Percentiles rank a stretch among this genome's conserved stretches.
These are phyloP conservation scores for Euphorbia tirucalli DNA, from an alignment of 345 rosid genomes.

Conservation along the genomic window DNA sequence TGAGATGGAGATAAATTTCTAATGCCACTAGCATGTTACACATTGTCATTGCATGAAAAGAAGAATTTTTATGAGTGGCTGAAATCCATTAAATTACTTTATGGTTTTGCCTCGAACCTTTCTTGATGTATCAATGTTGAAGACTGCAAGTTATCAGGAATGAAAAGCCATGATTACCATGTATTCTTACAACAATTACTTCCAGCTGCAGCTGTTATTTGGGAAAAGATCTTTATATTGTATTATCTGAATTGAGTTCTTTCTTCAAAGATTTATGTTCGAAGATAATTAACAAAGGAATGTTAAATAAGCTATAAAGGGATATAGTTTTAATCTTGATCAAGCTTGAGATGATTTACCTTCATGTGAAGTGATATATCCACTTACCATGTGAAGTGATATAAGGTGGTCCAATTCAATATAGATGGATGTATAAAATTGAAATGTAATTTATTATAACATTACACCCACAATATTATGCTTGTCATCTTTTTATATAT, in stretches of 20 bases:
- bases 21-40: background rate
- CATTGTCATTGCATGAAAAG: background rate
- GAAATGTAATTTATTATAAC: too few relatives aligned
- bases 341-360: background rate
- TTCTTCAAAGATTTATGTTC: background rate
- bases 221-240: background rate
- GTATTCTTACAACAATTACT: background rate
- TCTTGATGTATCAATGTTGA: background rate
- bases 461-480: too few relatives aligned
- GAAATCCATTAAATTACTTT: background rate
- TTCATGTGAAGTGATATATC: too few relatives aligned
- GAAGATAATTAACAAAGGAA: background rate
- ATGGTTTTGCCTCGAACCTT: background rate
- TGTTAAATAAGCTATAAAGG: background rate
- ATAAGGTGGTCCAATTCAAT: too few relatives aligned
- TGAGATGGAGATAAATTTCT: too few relatives aligned
- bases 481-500: too few relatives aligned
- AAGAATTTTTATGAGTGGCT: background rate
- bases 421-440: too few relatives aligned
- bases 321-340: background rate
- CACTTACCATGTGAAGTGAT: too few relatives aligned
- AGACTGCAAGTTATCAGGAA: background rate
- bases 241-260: background rate
- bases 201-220: background rate
- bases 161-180: constrained; percentile 8